Base-by-base conservation (phyloP, 306 rosid species). In the Delonix regia region DNA sequence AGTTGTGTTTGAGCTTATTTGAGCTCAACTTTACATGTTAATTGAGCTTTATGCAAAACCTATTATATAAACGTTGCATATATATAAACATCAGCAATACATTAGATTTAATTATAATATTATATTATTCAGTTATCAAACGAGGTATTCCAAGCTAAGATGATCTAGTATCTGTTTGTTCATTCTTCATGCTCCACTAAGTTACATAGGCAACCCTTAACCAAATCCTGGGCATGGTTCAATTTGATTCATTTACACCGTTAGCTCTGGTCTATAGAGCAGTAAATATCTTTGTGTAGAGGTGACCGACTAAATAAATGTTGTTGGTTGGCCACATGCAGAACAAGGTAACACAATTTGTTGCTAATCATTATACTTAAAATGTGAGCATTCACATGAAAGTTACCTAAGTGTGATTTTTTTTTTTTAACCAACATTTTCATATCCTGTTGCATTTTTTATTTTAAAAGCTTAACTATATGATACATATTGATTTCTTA, bases 201-300 rank as follows among this genome's bases (percentile, higher is more conserved):
- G 16, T 28, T 41, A 65, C 60, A 15, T 3, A 9, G 57, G 48
- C 56, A 47, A 25, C 27, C 28, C 42, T 47, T 63, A 36, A 30
- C 44, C 59, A 59, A 10, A 3, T 18, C 10, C 48, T 16, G 4
- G n/a, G 47, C 21, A 69, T 74, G 5, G 21, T 41, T 66, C 70
- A 53, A 25, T 9, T 45, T 57, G 38, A 48, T 81, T 68, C 64
- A 48, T 69, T 18, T 24, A 38, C 55, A 24, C 80, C 36, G 34
- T 19, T 66, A 30, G 48, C 68, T 56, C 75, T n/a, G 10, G 64
- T 48, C 6, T 8, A 45, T 21, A 25, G 21, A 16, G 6, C 44
- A 74, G 19, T 60, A 33, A 61, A 49, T 81, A 30, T 45, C 30
- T 68, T 68, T 27, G 25, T 47, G 9, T 81, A 30, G 45, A 74